Conservation (phyloP, 306 rosid species). For the Ochetophila trinervis region DNA sequence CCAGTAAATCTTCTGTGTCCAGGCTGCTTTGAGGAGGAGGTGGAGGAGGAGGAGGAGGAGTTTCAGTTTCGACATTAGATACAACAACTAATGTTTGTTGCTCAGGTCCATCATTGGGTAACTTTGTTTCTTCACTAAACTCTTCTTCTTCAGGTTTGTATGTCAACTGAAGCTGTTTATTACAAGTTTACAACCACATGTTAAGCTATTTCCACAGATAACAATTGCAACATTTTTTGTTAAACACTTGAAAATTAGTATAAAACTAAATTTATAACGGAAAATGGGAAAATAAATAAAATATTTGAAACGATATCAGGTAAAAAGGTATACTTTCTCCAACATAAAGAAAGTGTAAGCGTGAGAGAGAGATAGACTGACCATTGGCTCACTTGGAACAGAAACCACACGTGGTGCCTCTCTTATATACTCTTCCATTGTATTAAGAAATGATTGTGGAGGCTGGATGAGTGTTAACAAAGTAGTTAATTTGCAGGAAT, state of each 20-base stretch:
- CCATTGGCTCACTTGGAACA: slow-evolving; percentile 88
- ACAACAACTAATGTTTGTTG: slow-evolving; percentile 49
- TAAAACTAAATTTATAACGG: not conserved
- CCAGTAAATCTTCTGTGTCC: slow-evolving; percentile 87
- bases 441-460: slow-evolving; percentile 87
- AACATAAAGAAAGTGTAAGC: not conserved
- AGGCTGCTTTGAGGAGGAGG: slow-evolving; percentile 47
- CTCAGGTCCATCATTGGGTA: slow-evolving; percentile 60
- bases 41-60: slow-evolving; percentile 44
- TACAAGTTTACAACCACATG: slow-evolving; percentile 23
- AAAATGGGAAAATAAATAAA: not conserved
- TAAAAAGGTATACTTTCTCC: slow-evolving; percentile 7
- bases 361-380: slow-evolving; percentile 33
- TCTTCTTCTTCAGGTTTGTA: slow-evolving; percentile 82
- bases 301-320: not conserved
- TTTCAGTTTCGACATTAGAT: slow-evolving; percentile 47
- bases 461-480: slow-evolving; percentile 54
- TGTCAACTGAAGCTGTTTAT: slow-evolving; percentile 83
- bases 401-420: slow-evolving; percentile 86
- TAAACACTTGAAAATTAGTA: not conserved
- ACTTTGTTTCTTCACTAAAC: slow-evolving; percentile 51
- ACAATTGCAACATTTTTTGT: not conserved
- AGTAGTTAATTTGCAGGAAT: slow-evolving; percentile 13
- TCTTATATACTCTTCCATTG: slow-evolving; percentile 95
- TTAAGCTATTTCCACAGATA: slow-evolving; percentile 5